phyloP scores from a whole-genome alignment of 495 filamentous ascomycete species.

The Neurospora sp. region DNA sequence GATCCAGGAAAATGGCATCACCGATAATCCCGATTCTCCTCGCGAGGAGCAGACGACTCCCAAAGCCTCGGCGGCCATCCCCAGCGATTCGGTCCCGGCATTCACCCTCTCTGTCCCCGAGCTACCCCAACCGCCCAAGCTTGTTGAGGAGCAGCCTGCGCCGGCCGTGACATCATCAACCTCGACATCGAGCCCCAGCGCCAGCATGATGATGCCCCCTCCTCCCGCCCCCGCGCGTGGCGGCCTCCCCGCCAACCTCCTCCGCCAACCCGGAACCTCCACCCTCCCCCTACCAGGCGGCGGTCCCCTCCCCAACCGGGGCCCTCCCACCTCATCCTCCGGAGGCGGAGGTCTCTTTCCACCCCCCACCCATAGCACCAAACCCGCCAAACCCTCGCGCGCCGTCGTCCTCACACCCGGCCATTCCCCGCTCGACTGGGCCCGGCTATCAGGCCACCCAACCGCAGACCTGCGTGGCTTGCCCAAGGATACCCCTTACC shows the following conservation, averaged over 20 bases:
- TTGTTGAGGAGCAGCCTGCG: not conserved
- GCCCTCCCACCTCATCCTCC: conserved; percentile 7
- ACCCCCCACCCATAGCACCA: conserved; percentile 35
- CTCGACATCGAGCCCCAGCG: not conserved
- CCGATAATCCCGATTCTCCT: conserved; percentile 5
- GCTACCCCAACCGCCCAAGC: not conserved
- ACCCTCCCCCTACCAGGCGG: conserved; percentile 6
- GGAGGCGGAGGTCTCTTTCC: conserved; percentile 28
- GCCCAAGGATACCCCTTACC: conserved; percentile 30
- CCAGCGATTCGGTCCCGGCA: conserved; percentile 20
- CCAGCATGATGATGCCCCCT: conserved; percentile 21
- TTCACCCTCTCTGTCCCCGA: conserved; percentile 31
- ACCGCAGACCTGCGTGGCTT: conserved; percentile 55
- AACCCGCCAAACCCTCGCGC: conserved; percentile 36
- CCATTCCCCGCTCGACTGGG: conserved; percentile 94
- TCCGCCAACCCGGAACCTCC: conserved; percentile 1
- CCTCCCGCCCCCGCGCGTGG: conserved; percentile 11
- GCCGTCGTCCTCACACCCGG: conserved; percentile 72
- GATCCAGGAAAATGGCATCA: not conserved
- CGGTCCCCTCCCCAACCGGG: conserved; percentile 23
- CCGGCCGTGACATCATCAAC: conserved; percentile 15
- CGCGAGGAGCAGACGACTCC: conserved; percentile 30
- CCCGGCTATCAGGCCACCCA: conserved; percentile 57
- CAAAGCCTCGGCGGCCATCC: conserved; percentile 18
- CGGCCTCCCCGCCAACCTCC: conserved; percentile 16